Evolutionary conservation across 2,329 filamentous ascomycete species (phyloP).

Genomic region (Nigrospora sphaerica): DNA sequence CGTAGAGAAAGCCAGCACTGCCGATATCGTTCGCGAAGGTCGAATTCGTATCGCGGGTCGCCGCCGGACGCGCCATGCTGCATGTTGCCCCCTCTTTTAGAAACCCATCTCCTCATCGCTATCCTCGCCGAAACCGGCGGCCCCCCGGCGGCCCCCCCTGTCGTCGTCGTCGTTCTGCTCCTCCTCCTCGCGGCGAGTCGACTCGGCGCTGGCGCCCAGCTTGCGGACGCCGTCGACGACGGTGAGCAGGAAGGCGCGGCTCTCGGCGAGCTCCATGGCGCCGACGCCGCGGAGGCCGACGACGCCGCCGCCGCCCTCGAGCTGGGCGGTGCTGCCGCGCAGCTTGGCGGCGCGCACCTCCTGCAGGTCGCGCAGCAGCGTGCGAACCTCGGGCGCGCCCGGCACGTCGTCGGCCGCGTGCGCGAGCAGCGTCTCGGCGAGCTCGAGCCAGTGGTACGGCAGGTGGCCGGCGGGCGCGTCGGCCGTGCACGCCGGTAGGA

Average conservation of each 20-base stretch:
- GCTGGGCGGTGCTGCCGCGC: conserved; percentile 61
- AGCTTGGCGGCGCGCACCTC: conserved; percentile 90
- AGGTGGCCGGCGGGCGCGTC: conserved; percentile 61
- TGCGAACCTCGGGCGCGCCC: conserved; percentile 65
- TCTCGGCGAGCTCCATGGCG: conserved; percentile 87
- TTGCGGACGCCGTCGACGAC: conserved; percentile 84
- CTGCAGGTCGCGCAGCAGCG: conserved; percentile 71
- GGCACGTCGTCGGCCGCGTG: conserved; percentile 77
- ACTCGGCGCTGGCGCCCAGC: conserved; percentile 75
- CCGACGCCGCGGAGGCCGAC: conserved; percentile 69
- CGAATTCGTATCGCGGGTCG: neutral
- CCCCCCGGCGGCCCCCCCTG: conserved; percentile 48
- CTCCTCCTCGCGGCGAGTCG: conserved; percentile 68
- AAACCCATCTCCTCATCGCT: conserved; percentile 50
- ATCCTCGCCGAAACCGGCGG: conserved; percentile 50
- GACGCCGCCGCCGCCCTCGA: conserved; percentile 69
- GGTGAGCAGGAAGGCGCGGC: conserved; percentile 72
- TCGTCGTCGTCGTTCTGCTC: conserved; percentile 56
- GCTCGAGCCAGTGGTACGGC: conserved; percentile 93
- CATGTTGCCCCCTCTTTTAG: conserved; percentile 10
- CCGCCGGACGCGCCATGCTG: no score
- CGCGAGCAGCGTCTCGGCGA: conserved; percentile 80
- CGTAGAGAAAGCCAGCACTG: no score
- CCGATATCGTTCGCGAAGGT: neutral
- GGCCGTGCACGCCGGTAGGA: conserved; percentile 68